Percentiles rank a stretch among this genome's conserved stretches.
Conservation (phyloP, 208 protist genomes). For the Acanthamoeba castellanii region DNA sequence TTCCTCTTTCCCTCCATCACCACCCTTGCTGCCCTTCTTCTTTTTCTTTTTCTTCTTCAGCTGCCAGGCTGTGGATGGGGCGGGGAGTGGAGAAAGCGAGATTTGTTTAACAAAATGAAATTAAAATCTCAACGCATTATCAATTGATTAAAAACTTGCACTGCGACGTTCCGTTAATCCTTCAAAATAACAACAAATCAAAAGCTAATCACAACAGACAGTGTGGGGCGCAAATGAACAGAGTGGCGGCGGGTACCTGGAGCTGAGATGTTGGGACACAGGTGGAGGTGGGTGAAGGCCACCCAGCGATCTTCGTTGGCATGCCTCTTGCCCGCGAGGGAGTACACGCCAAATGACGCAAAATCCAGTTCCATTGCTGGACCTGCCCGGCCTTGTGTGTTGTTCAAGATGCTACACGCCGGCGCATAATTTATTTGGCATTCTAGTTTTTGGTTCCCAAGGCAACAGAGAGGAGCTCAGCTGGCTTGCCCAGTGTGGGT, state of each 20-base stretch:
- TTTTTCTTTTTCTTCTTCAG: slow-evolving; percentile 26
- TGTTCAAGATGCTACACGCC: not conserved
- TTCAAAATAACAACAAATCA: not conserved
- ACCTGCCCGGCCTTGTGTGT: not conserved
- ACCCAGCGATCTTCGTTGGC: slow-evolving; percentile 30
- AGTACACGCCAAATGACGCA: slow-evolving; percentile 6
- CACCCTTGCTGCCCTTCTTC: not conserved
- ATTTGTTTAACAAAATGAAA: not conserved
- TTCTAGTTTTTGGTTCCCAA: not conserved
- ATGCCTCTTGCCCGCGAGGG: not conserved
- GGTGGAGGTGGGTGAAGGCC: slow-evolving; percentile 3
- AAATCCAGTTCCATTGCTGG: not conserved
- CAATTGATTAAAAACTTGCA: not conserved
- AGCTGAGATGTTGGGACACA: not conserved
- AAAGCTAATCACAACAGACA: not conserved
- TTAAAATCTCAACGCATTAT: not conserved
- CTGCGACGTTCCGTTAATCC: not conserved
- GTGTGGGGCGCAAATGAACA: not conserved
- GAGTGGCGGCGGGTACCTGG: not conserved
- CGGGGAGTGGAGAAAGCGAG: not conserved
- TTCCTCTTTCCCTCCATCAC: not conserved
- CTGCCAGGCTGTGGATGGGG: not conserved
- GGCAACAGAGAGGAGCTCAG: not conserved
- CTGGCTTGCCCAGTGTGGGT: not conserved
- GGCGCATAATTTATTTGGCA: not conserved